A percentile compares a stretch with the other conserved stretches of the same genome.
phyloP scores from a whole-genome alignment of 2,329 filamentous ascomycete genomes.

The Exophiala spinifera region DNA sequence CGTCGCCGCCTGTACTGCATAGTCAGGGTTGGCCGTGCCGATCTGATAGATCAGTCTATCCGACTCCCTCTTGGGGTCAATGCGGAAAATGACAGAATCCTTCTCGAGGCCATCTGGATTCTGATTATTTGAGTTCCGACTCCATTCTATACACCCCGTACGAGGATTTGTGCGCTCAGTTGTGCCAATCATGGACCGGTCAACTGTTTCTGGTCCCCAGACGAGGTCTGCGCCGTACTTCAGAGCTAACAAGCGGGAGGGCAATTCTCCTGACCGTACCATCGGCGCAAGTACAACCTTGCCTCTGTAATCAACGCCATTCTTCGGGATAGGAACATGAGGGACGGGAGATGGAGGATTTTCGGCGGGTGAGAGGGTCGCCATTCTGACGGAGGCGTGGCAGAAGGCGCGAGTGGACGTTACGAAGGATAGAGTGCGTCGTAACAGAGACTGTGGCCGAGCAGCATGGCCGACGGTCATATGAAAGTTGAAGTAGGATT shows the following conservation, averaged over 20 bases:
- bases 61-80: slow-evolving; percentile 74
- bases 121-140: slow-evolving; percentile 69
- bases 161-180: slow-evolving; percentile 71
- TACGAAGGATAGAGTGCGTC: slow-evolving; percentile 23
- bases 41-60: slow-evolving; percentile 83
- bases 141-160: slow-evolving; percentile 81
- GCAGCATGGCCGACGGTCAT: slow-evolving; percentile 27
- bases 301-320: slow-evolving; percentile 88
- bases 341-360: slow-evolving; percentile 38
- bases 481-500: slow-evolving; percentile 1
- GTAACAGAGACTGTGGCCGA: slow-evolving; percentile 26
- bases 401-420: slow-evolving; percentile 4
- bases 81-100: slow-evolving; percentile 74
- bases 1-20: slow-evolving; percentile 78
- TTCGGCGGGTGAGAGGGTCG: not conserved
- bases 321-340: slow-evolving; percentile 77
- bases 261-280: slow-evolving; percentile 95
- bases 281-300: slow-evolving; percentile 95
- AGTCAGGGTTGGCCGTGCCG: slow-evolving; percentile 77
- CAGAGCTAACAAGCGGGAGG: slow-evolving; percentile 80
- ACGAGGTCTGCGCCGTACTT: slow-evolving; percentile 96
- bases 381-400: slow-evolving; percentile 7
- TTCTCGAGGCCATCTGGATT: slow-evolving; percentile 38
- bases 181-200: slow-evolving; percentile 85
- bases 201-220: slow-evolving; percentile 96